Evolutionary conservation across 257 asterid genomes (phyloP).

Genomic region (Rhazya stricta): DNA sequence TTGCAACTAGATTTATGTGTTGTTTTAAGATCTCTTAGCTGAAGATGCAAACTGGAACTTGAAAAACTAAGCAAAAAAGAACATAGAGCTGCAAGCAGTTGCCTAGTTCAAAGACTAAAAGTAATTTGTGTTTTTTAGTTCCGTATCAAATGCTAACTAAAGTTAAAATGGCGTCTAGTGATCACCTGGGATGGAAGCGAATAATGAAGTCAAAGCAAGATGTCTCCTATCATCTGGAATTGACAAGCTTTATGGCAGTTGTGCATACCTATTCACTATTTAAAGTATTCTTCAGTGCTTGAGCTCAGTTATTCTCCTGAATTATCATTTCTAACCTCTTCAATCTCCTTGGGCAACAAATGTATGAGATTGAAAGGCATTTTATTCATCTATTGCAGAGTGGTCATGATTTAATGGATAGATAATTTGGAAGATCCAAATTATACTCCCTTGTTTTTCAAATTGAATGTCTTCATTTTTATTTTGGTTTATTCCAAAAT

Average conservation of each 20-base stretch:
- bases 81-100: neutral
- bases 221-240: neutral
- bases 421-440: neutral
- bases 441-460: neutral
- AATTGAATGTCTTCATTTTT: neutral
- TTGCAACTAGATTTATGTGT: neutral
- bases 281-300: neutral
- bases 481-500: neutral
- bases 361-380: neutral
- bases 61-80: neutral
- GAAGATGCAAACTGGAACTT: neutral
- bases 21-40: neutral
- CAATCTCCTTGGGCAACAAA: neutral
- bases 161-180: neutral
- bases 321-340: neutral
- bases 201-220: neutral
- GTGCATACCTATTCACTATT: neutral
- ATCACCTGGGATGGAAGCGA: neutral
- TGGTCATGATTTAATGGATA: neutral
- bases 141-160: neutral
- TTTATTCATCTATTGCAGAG: neutral
- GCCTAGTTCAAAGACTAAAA: too few relatives aligned
- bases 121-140: neutral
- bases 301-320: neutral
- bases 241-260: neutral